Evolutionary conservation across 2,329 filamentous ascomycete species (phyloP).

Genomic region (Pseudogymnoascus sp.): DNA sequence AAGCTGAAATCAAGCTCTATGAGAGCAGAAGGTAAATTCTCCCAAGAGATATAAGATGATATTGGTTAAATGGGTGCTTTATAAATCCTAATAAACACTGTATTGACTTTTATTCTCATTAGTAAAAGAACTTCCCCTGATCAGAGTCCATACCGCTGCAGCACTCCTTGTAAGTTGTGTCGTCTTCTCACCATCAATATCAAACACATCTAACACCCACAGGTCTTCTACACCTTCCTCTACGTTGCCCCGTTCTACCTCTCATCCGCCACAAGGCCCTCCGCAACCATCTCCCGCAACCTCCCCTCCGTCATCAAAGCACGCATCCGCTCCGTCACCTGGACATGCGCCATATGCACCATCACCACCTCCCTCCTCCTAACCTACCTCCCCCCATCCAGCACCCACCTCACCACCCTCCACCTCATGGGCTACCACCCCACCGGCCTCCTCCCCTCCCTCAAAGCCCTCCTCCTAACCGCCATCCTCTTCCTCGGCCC

Average conservation of each 20-base stretch:
- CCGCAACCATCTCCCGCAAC: constrained; percentile 72
- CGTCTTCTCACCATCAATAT: not conserved
- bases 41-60: not conserved
- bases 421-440: constrained; percentile 79
- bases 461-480: constrained; percentile 61
- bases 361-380: constrained; percentile 61
- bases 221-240: constrained; percentile 75
- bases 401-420: constrained; percentile 48
- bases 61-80: not conserved
- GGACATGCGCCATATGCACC: constrained; percentile 65
- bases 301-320: constrained; percentile 83
- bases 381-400: constrained; percentile 52
- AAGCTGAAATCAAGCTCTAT: not conserved
- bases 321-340: constrained; percentile 70
- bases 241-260: constrained; percentile 92
- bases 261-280: constrained; percentile 71
- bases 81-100: not conserved
- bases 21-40: not conserved
- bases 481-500: constrained; percentile 75
- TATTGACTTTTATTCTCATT: not conserved
- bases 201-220: constrained; percentile 6
- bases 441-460: constrained; percentile 55
- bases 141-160: not conserved
- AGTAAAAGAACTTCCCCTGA: not conserved
- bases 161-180: constrained; percentile 10